phyloP scores from a whole-genome alignment of 108 stramenopile genomes.

The Nannochloropsis salina region DNA sequence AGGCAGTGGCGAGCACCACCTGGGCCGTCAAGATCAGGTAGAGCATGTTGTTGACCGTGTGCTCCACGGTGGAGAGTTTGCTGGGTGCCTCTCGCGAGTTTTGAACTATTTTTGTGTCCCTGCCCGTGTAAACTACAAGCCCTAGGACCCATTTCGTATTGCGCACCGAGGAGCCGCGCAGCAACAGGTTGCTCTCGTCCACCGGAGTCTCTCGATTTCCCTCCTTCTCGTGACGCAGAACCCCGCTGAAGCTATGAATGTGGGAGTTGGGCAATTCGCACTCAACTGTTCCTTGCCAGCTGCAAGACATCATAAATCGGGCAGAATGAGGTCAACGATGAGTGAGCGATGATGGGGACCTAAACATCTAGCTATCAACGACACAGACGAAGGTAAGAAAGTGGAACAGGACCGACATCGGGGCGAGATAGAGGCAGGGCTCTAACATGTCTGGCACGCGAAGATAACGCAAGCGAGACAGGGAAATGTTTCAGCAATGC shows the following conservation, averaged over 20 bases:
- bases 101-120: conserved; percentile 60
- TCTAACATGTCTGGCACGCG: no score
- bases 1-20: background rate
- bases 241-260: background rate
- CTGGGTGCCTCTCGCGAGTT: conserved; percentile 34
- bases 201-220: conserved; percentile 23
- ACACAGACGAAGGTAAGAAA: background rate
- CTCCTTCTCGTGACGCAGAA: background rate
- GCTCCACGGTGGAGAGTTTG: background rate
- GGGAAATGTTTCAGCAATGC: no score
- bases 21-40: background rate
- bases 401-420: no score
- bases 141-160: conserved; percentile 55
- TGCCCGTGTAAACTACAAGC: conserved; percentile 56
- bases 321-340: no score
- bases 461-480: no score
- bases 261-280: background rate
- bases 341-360: no score
- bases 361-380: no score
- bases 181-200: conserved; percentile 42
- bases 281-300: background rate
- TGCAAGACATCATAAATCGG: no score
- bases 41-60: background rate
- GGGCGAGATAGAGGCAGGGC: no score
- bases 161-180: conserved; percentile 55